Percentiles rank a stretch among this genome's conserved stretches.
phyloP scores from a whole-genome alignment of 306 rosid genomes.

The Vachellia pachyceras region DNA sequence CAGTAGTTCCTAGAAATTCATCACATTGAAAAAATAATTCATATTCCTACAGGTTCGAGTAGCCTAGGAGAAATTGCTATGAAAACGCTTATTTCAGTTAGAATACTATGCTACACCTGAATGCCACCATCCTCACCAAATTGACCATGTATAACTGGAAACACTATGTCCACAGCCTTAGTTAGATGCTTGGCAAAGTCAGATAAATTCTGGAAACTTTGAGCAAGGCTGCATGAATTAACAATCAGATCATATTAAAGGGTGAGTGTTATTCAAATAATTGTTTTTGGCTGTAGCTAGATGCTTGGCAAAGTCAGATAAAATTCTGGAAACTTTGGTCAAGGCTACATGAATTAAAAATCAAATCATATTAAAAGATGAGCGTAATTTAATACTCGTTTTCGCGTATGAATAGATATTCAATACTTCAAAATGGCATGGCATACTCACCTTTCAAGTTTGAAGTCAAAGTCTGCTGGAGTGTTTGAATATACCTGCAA shows the following conservation, averaged over 20 bases:
- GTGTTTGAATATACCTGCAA: slow-evolving; percentile 91
- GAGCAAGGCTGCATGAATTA: slow-evolving; percentile 80
- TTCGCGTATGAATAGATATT: background rate
- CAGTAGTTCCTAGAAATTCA: slow-evolving; percentile 71
- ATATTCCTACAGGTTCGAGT: slow-evolving; percentile 3
- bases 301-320: slow-evolving; percentile 76
- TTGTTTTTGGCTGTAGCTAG: slow-evolving; percentile 33
- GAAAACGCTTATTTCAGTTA: background rate
- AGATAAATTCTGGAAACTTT: slow-evolving; percentile 69
- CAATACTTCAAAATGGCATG: slow-evolving; percentile 21
- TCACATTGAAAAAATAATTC: slow-evolving; percentile 34
- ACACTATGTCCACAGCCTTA: slow-evolving; percentile 79
- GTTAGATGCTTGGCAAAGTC: slow-evolving; percentile 83
- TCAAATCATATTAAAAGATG: slow-evolving; percentile 22
- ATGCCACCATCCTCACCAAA: slow-evolving; percentile 97
- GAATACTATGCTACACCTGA: slow-evolving; percentile 62
- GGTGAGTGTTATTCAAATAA: background rate
- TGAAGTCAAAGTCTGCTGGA: slow-evolving; percentile 96
- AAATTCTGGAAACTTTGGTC: slow-evolving; percentile 79
- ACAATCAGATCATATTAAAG: slow-evolving; percentile 34
- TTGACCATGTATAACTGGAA: slow-evolving; percentile 93
- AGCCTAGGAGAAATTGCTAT: slow-evolving; percentile 23
- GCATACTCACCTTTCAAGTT: slow-evolving; percentile 73
- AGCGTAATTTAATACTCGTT: background rate
- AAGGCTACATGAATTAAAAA: slow-evolving; percentile 66